Evolutionary conservation across 2,329 filamentous ascomycete species (phyloP).

Genomic region (Chaetothyriales sp.): DNA sequence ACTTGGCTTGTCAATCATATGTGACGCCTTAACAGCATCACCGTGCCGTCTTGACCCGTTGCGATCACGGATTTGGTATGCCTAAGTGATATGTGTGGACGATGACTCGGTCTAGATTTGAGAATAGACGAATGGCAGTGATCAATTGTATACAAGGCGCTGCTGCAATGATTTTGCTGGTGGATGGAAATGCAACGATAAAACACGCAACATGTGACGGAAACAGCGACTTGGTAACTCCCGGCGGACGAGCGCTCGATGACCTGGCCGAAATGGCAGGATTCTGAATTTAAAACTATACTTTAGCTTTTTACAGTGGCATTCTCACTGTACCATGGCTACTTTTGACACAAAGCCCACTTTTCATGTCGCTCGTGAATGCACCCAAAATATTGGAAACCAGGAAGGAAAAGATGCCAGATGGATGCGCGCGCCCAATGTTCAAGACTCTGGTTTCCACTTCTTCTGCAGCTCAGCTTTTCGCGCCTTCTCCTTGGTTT

Average conservation of each 20-base stretch:
- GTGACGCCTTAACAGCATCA: too few relatives aligned
- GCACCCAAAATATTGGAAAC: neutral
- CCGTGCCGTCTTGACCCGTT: too few relatives aligned
- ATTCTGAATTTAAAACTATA: neutral
- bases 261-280: neutral
- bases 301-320: neutral
- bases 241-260: neutral
- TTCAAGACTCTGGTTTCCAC: neutral
- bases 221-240: neutral
- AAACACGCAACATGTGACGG: too few relatives aligned
- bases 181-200: too few relatives aligned
- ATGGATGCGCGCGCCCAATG: neutral
- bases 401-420: neutral
- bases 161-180: too few relatives aligned
- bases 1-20: too few relatives aligned
- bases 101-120: too few relatives aligned
- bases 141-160: too few relatives aligned
- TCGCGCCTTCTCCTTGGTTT: constrained; percentile 49
- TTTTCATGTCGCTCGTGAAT: neutral
- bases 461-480: constrained; percentile 51
- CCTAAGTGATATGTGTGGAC: too few relatives aligned
- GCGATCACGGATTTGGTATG: too few relatives aligned
- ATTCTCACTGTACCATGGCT: neutral
- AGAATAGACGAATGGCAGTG: too few relatives aligned
- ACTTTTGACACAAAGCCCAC: neutral